Evolutionary conservation across 2,329 filamentous ascomycete genomes (phyloP), one percentile per base, ranked within the genome.

Genomic region (Paraphaeosphaeria minitans): DNA sequence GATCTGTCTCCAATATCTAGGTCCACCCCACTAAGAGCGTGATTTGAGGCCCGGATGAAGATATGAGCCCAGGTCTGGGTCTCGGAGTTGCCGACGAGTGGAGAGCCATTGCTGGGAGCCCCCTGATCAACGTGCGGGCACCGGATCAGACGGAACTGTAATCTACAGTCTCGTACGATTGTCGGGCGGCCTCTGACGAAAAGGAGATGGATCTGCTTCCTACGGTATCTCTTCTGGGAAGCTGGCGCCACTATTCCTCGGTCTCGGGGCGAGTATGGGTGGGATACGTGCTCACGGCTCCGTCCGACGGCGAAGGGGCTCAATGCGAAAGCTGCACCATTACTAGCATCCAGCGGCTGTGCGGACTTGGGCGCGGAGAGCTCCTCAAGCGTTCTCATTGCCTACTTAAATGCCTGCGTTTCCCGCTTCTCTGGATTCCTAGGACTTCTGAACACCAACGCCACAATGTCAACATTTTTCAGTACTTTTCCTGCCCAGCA

Each of bases 321-420:
- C 61, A 42, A 61, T 58, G 41, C 54, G 48, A 65, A 51, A 52
- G 56, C 56, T 55, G 7, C 19, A 60, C 58, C 24, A 49, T 52
- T 51, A 49, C 57, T 47, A 41, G 48, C 35, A 59, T 33, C 45
- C 21, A n/a, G 54, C 35, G 27, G 48, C 24, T 46, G 21, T 41
- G 45, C 49, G 35, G 54, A 14, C 57, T 57, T 31, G 43, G 51
- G 57, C 55, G 55, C 52, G 39, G 52, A 42, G 43, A 48, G 45
- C 45, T 48, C 24, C 27, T 48, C 19, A 48, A 31, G 12, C 12
- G 12, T 48, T 7, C 13, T 49, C 35, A 56, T 62, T 22, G 35
- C 49, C 53, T 63, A 63, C 48, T 63, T 63, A 60, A 60, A n/a
- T 39, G n/a, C 55, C 61, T 57, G 27, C 33, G 19, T 53, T 53